Percentiles rank a stretch among this genome's conserved stretches.
These are phyloP conservation scores for Torulaspora maleeae DNA, from an alignment of 805 yeast genomes.

Conservation along the genomic window DNA sequence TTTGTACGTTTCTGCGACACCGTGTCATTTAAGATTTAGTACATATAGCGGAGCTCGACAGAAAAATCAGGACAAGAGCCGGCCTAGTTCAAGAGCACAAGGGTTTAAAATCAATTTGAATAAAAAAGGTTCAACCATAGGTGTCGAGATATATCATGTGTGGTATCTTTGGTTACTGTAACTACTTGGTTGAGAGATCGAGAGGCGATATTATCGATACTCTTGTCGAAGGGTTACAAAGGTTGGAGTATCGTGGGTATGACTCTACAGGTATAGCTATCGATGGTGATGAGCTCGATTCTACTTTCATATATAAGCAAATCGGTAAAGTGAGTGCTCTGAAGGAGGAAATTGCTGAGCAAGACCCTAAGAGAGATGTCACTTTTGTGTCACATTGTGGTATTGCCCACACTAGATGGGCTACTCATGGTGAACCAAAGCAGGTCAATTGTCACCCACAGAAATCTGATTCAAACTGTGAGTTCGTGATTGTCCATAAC, in stretches of 20 bases:
- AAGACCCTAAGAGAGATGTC: conserved; percentile 53
- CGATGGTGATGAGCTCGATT: conserved; percentile 76
- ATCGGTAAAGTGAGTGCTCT: conserved; percentile 88
- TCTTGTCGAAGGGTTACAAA: conserved; percentile 76
- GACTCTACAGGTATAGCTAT: conserved; percentile 96
- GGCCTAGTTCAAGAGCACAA: no score
- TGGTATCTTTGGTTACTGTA: conserved; percentile 98
- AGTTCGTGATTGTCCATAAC: conserved; percentile 91
- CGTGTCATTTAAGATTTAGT: not conserved
- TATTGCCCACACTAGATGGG: conserved; percentile 99
- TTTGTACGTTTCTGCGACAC: not conserved
- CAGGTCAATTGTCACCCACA: conserved; percentile 92
- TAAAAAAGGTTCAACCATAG: not conserved
- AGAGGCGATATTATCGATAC: conserved; percentile 91
- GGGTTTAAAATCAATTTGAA: no score
- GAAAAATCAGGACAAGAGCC: no score
- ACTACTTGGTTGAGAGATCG: conserved; percentile 85
- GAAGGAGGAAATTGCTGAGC: conserved; percentile 54
- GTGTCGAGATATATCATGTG: conserved; percentile 40
- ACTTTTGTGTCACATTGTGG: conserved; percentile 84
- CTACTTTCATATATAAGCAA: conserved; percentile 71
- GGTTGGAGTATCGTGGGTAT: conserved; percentile 96
- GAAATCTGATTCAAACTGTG: conserved; percentile 74
- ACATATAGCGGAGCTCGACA: no score
- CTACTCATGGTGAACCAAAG: conserved; percentile 95